Conservation (phyloP, 305 asterid species). For the Fraxinus baroniana region DNA sequence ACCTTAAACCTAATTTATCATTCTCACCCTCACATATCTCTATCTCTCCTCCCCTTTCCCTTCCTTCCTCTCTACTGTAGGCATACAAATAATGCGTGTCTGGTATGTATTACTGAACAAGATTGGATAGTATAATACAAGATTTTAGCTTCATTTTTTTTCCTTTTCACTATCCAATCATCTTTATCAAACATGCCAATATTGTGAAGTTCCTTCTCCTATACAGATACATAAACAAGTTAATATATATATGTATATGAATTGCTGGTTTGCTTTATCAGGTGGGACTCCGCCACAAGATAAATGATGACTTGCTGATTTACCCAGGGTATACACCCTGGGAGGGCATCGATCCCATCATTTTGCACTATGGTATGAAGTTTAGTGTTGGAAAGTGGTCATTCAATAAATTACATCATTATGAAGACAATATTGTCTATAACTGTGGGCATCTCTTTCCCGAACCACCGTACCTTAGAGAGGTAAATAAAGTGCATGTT, state of each 20-base stretch:
- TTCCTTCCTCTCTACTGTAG: background rate
- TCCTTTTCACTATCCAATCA: background rate
- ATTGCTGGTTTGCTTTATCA: constrained; percentile 38
- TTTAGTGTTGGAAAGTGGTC: constrained; percentile 89
- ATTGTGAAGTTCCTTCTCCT: constrained; percentile 2
- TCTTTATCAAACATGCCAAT: background rate
- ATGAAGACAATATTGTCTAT: constrained; percentile 76
- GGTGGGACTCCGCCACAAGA: constrained; percentile 96
- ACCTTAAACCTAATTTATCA: too few species aligned
- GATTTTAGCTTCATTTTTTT: background rate
- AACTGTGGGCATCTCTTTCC: constrained; percentile 91
- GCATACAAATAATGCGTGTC: background rate
- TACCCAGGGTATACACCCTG: constrained; percentile 88
- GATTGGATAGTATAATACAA: background rate
- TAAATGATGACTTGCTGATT: constrained; percentile 82
- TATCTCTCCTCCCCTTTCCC: too few species aligned
- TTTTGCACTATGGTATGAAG: constrained; percentile 87
- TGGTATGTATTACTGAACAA: background rate
- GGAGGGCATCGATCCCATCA: constrained; percentile 86
- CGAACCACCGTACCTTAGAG: constrained; percentile 93
- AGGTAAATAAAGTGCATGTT: constrained; percentile 42
- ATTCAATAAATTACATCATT: constrained; percentile 77
- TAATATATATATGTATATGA: constrained; percentile 1
- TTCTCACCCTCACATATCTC: too few species aligned
- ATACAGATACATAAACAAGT: background rate